A percentile compares a stretch with the other conserved stretches of the same genome.
Evolutionary conservation across 306 rosid species (phyloP).

Genomic region (Pachyrhizus erosus): DNA sequence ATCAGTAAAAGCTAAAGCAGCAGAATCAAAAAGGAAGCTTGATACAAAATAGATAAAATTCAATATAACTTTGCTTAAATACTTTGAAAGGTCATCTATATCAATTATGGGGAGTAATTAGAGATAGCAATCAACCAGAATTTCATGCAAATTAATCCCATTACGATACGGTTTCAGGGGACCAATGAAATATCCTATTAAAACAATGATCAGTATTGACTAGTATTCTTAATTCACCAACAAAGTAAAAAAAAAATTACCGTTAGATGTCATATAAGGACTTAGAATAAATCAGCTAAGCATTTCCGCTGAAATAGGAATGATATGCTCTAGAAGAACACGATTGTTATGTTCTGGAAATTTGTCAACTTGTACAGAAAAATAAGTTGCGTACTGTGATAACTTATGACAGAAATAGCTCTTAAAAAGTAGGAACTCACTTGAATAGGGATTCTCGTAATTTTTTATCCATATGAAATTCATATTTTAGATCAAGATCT

Average conservation of each 20-base stretch:
- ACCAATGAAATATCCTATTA: background rate
- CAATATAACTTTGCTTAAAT: background rate
- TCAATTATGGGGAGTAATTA: background rate
- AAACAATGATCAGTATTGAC: slow-evolving; percentile 5
- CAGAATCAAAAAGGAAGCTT: background rate
- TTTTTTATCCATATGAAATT: slow-evolving; percentile 91
- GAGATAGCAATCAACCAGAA: background rate
- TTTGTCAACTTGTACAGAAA: slow-evolving; percentile 4
- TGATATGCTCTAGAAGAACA: background rate
- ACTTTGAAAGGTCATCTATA: slow-evolving; percentile 6
- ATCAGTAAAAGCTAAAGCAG: slow-evolving; percentile 3
- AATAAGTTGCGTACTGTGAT: slow-evolving; percentile 15
- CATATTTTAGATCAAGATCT: slow-evolving; percentile 84
- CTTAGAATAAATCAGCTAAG: slow-evolving; percentile 6
- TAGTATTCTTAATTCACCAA: background rate
- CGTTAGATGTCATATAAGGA: background rate
- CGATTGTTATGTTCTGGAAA: background rate
- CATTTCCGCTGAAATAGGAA: slow-evolving; percentile 22
- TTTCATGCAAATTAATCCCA: slow-evolving; percentile 10
- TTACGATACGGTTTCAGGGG: background rate
- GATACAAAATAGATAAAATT: background rate
- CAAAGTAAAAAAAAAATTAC: background rate
- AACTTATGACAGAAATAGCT: slow-evolving; percentile 13
- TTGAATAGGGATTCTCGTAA: slow-evolving; percentile 77
- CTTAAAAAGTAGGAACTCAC: slow-evolving; percentile 58